phyloP scores from a whole-genome alignment of 2,329 filamentous ascomycete genomes.

The Mycocentrospora acerina region DNA sequence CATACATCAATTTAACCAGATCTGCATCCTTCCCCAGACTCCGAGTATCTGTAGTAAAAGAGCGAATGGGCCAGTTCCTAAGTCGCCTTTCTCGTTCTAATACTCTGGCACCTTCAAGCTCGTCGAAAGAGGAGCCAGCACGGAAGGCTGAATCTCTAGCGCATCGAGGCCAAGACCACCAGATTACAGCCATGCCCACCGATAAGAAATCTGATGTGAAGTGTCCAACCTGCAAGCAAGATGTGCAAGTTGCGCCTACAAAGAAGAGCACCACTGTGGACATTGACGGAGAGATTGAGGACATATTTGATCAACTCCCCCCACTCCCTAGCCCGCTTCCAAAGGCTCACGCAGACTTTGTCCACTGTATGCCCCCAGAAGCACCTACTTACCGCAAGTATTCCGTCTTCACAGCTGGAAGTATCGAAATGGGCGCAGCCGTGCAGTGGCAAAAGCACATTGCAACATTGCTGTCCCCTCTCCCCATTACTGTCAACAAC shows the following conservation, averaged over 20 bases:
- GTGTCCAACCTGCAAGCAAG: constrained; percentile 9
- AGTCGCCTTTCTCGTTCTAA: constrained; percentile 9
- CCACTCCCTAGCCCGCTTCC: constrained; percentile 4
- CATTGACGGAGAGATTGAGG: constrained; percentile 22
- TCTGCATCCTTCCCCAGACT: constrained; percentile 12
- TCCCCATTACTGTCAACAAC: constrained; percentile 59
- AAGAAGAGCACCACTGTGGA: constrained; percentile 8
- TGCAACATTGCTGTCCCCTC: constrained; percentile 39
- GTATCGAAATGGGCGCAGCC: constrained; percentile 49
- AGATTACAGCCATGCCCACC: constrained; percentile 1
- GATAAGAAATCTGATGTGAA: constrained; percentile 1
- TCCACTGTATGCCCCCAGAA: constrained; percentile 18
- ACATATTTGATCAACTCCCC: constrained; percentile 19
- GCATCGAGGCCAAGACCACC: too few relatives aligned
- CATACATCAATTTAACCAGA: constrained; percentile 1
- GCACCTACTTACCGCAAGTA: constrained; percentile 24
- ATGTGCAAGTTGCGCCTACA: not conserved
- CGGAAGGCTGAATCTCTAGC: not conserved
- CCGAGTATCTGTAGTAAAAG: not conserved
- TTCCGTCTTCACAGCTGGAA: constrained; percentile 61
- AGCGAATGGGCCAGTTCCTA: constrained; percentile 6
- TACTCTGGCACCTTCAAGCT: constrained; percentile 2
- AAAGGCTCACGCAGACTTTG: constrained; percentile 8
- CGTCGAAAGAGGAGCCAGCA: constrained; percentile 1
- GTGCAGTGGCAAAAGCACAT: constrained; percentile 58